These are phyloP conservation scores for Juncus effusus DNA, from an alignment of 176 grass and related monocot species.

Conservation along the genomic window DNA sequence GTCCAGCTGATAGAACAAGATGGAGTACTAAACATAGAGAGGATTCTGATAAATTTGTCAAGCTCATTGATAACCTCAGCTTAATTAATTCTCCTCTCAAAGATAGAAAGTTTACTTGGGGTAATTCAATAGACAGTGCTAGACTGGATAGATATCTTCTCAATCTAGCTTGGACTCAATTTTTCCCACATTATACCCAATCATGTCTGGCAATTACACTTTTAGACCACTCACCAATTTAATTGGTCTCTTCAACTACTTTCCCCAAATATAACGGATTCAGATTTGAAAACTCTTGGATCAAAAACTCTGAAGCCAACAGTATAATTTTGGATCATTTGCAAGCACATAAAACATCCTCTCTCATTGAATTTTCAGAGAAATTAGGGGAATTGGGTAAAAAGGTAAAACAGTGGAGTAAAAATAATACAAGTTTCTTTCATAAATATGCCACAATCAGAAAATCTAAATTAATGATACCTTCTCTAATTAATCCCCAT, in stretches of 20 bases:
- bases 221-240: background rate
- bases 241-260: background rate
- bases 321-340: no score
- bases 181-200: background rate
- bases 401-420: background rate
- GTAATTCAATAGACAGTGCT: background rate
- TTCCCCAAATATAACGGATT: background rate
- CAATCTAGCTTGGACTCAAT: no score
- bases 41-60: background rate
- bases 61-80: background rate
- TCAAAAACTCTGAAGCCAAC: background rate
- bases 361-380: background rate
- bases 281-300: background rate
- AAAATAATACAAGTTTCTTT: background rate
- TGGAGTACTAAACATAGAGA: no score
- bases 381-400: background rate
- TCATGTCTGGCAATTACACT: background rate
- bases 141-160: background rate
- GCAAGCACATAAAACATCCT: no score
- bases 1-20: no score
- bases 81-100: background rate
- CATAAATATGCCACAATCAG: background rate
- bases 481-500: background rate
- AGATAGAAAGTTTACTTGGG: conserved; percentile 1
- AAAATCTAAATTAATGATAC: background rate